Evolutionary conservation across 2,329 filamentous ascomycete genomes (phyloP), one percentile per base, ranked within the genome.

Genomic region (Cytospora paraplurivora): DNA sequence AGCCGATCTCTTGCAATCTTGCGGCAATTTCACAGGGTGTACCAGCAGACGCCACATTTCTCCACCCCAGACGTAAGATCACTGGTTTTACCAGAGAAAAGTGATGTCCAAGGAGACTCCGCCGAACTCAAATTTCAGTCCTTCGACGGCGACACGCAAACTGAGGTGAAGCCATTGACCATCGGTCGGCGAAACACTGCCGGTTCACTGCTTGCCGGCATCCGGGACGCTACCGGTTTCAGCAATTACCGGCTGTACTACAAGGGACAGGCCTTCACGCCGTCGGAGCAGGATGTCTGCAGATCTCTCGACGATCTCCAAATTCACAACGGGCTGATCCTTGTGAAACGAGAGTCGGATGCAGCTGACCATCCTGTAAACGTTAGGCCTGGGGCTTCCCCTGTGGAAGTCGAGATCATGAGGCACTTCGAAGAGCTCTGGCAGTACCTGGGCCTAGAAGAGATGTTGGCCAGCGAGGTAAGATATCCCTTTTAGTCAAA

Each of bases 391-490:
- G 85, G 78, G 56, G 84, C 79, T 54, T 87, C 79, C 67, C 83
- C 78, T 41, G 82, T 98, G 3, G 92, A 98, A 72, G 82, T 85
- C 13, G 91, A 94, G 69, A 88, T 98, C 27, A 79, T 95, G 68
- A 83, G 87, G 63, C 91, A 96, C 74, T 96, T 97, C 71, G 84
- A 91, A 60, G 88, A 94, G 66, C 77, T 99, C 32, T 97, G 95
- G 82, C 84, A 86, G 51, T 90, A 94, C 70, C 81, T 98, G 60
- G 86, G 87, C 67, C 84, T 93, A 77, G 85, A 91, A 52, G 88
- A 93, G 64, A 81, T 78, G 56, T 78, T 92, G 50, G 87, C 90
- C 7, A 80, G 84, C 71, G 87, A 91, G 79, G 88, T 89, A 79
- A 68, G 76, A 65, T 1, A 53, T 58, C 11, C 49, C 41, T 37